These are phyloP conservation scores for Stachybotrys echinatus DNA, from an alignment of 2,329 filamentous ascomycete genomes.

Conservation along the genomic window DNA sequence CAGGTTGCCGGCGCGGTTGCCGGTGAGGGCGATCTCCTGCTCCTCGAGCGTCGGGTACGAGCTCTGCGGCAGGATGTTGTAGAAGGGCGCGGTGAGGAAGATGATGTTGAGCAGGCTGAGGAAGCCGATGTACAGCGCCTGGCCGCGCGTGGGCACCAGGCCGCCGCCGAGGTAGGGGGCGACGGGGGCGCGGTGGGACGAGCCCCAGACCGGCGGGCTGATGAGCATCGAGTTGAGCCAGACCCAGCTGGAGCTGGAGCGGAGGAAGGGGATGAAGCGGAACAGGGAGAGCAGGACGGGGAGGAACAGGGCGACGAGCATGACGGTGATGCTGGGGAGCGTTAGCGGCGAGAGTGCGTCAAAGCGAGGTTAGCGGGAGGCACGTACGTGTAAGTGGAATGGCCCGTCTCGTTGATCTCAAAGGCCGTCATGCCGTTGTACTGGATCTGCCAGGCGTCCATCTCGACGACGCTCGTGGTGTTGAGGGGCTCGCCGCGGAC, in stretches of 20 bases:
- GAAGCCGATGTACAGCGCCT: slow-evolving; percentile 25
- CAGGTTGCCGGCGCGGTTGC: slow-evolving; percentile 30
- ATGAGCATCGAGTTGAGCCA: slow-evolving; percentile 23
- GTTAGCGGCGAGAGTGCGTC: not conserved
- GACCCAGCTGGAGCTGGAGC: slow-evolving; percentile 15
- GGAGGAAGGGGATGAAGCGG: slow-evolving; percentile 25
- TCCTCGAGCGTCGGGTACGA: slow-evolving; percentile 14
- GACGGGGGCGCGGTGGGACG: slow-evolving; percentile 24
- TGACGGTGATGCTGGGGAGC: slow-evolving; percentile 13
- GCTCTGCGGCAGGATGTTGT: slow-evolving; percentile 19
- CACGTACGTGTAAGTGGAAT: slow-evolving; percentile 15
- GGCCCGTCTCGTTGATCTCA: slow-evolving; percentile 35
- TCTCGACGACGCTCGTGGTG: slow-evolving; percentile 21
- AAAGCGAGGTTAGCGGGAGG: accelerated
- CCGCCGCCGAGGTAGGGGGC: slow-evolving; percentile 12
- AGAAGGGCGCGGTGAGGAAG: slow-evolving; percentile 23
- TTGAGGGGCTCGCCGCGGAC: slow-evolving; percentile 19
- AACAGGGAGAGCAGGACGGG: slow-evolving; percentile 25
- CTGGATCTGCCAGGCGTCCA: slow-evolving; percentile 25
- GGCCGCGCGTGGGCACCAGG: slow-evolving; percentile 27
- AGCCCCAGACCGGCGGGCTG: slow-evolving; percentile 24
- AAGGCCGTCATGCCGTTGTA: slow-evolving; percentile 49
- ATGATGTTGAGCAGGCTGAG: slow-evolving; percentile 27
- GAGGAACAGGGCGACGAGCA: slow-evolving; percentile 23
- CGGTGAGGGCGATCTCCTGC: slow-evolving; percentile 23